Evolutionary conservation across 164 flowering plant genomes (phyloP).

Genomic region (Macadamia integrifolia): DNA sequence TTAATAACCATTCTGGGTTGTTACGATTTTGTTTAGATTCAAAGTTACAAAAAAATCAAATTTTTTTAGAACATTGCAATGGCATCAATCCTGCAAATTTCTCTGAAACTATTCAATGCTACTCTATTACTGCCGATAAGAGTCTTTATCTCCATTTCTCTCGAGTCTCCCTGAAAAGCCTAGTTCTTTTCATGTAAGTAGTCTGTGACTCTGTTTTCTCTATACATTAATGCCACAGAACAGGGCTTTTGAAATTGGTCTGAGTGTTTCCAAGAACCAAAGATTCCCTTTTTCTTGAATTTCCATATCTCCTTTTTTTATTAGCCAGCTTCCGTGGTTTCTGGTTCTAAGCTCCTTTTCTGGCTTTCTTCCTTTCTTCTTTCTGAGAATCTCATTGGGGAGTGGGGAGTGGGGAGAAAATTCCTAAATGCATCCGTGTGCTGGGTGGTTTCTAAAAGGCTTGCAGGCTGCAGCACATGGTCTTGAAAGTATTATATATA

Average conservation of each 20-base stretch:
- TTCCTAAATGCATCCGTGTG: conserved; percentile 1
- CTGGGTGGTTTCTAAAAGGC: conserved; percentile 1
- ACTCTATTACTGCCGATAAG: too few relatives aligned
- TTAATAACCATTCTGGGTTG: background rate
- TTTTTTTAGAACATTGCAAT: too few relatives aligned
- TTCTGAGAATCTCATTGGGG: conserved; percentile 4
- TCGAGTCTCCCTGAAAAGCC: background rate
- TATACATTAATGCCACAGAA: conserved; percentile 2
- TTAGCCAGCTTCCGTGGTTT: conserved; percentile 10
- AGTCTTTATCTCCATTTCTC: background rate
- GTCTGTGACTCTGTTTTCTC: background rate
- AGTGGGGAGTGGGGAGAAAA: background rate
- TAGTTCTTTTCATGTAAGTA: background rate
- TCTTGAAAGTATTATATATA: background rate
- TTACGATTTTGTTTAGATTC: background rate
- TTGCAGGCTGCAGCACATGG: background rate
- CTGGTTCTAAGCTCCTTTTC: background rate
- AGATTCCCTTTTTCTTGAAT: conserved; percentile 16
- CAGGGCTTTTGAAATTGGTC: background rate
- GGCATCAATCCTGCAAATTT: too few relatives aligned
- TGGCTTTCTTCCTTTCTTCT: background rate
- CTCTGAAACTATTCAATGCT: too few relatives aligned
- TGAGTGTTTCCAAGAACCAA: conserved; percentile 6
- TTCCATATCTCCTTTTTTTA: background rate
- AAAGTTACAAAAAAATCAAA: too few relatives aligned